Evolutionary conservation across 495 filamentous ascomycete genomes (phyloP).

Genomic region (Pyrenula aspistea): DNA sequence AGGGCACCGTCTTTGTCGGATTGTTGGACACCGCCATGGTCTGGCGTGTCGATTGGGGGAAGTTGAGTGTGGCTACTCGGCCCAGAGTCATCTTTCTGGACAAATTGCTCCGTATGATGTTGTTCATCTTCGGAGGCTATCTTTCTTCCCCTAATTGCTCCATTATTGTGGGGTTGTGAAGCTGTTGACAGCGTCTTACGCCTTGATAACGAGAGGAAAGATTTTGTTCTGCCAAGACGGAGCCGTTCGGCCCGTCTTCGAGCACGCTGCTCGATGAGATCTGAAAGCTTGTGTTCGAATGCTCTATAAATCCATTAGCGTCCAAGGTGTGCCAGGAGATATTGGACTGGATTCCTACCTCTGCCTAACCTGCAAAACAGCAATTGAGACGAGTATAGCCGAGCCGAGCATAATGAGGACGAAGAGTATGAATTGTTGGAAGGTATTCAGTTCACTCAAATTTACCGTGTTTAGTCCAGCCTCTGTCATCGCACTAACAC

Average conservation of each 20-base stretch:
- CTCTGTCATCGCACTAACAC: slow-evolving; percentile 68
- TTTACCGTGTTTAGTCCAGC: slow-evolving; percentile 66
- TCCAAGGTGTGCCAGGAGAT: neutral
- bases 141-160: neutral
- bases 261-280: slow-evolving; percentile 35
- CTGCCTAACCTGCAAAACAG: slow-evolving; percentile 45
- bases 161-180: neutral
- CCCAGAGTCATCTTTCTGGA: neutral
- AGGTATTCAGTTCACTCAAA: slow-evolving; percentile 58
- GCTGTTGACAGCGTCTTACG: neutral
- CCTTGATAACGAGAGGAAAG: neutral
- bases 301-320: slow-evolving; percentile 17
- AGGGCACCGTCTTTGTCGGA: neutral
- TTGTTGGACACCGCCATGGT: neutral
- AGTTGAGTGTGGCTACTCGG: neutral
- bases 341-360: slow-evolving; percentile 2
- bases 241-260: neutral
- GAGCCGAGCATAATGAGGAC: slow-evolving; percentile 61
- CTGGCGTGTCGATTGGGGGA: neutral
- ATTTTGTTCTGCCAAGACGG: neutral
- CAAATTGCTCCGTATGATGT: neutral
- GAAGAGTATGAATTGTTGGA: slow-evolving; percentile 69
- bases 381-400: slow-evolving; percentile 51
- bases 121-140: neutral
- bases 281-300: slow-evolving; percentile 56